phyloP scores from a whole-genome alignment of 768 basidiomycete species.

The Ramaria sp. region DNA sequence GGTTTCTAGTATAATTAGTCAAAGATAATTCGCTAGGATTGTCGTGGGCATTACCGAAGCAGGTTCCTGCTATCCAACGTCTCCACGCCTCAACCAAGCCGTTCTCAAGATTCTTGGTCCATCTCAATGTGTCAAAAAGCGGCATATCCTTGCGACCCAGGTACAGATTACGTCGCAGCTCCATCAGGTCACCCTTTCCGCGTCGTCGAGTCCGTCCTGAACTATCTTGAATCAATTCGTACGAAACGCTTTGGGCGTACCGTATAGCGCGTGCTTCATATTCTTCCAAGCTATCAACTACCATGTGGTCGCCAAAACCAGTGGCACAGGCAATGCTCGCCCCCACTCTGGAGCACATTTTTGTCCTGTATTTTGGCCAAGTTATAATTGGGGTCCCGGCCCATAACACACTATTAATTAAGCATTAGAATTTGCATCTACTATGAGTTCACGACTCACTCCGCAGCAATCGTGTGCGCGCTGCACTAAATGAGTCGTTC shows the following conservation, averaged over 20 bases:
- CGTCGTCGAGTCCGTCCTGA: constrained; percentile 13
- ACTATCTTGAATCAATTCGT: constrained; percentile 12
- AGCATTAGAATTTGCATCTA: constrained; percentile 1
- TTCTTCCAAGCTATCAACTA: constrained; percentile 30
- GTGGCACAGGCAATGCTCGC: constrained; percentile 39
- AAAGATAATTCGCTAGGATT: neutral
- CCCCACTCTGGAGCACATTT: constrained; percentile 42
- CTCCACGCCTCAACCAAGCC: constrained; percentile 33
- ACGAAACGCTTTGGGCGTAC: constrained; percentile 24
- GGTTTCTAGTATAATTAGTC: constrained; percentile 7
- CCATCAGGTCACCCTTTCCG: constrained; percentile 26
- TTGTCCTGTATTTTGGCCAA: constrained; percentile 33
- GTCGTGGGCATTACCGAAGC: constrained; percentile 16
- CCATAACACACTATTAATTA: constrained; percentile 34
- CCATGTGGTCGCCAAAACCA: constrained; percentile 37
- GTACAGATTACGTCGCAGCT: constrained; percentile 32
- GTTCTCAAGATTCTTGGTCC: constrained; percentile 38
- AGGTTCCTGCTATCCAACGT: constrained; percentile 36
- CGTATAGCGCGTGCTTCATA: constrained; percentile 37
- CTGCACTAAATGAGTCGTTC: constrained; percentile 30
- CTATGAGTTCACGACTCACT: constrained; percentile 23
- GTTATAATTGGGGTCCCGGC: constrained; percentile 41
- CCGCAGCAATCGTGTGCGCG: constrained; percentile 41
- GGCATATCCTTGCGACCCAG: constrained; percentile 31
- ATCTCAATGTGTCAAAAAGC: constrained; percentile 37